phyloP scores from a whole-genome alignment of 164 flowering plant species.

The Protea cynaroides region DNA sequence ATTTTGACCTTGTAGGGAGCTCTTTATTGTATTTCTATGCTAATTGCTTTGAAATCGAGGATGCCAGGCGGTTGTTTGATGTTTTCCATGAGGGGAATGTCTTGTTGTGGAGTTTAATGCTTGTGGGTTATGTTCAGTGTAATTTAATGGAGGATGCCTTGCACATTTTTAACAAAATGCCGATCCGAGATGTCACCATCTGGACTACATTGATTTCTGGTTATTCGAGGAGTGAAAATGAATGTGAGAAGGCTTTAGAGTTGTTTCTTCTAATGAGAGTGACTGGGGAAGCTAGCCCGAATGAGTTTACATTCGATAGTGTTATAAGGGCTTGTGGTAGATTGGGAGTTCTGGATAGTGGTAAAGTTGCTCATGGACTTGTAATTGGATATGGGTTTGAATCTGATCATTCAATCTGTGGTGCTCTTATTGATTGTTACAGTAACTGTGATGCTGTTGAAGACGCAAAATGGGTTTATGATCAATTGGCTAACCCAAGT shows the following conservation, averaged over 20 bases:
- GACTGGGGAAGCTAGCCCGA: conserved; percentile 39
- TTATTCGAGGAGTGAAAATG: conserved; percentile 40
- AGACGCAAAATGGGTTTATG: conserved; percentile 42
- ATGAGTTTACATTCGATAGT: conserved; percentile 63
- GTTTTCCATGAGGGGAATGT: conserved; percentile 30
- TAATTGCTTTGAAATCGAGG: conserved; percentile 28
- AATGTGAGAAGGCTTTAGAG: conserved; percentile 40
- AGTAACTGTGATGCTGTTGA: conserved; percentile 37
- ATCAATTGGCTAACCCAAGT: conserved; percentile 21
- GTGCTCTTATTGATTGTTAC: conserved; percentile 58
- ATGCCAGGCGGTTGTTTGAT: conserved; percentile 43
- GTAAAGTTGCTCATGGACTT: conserved; percentile 50
- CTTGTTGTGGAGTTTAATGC: conserved; percentile 51
- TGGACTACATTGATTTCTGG: conserved; percentile 68
- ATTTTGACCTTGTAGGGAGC: conserved; percentile 50
- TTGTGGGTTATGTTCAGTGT: conserved; percentile 53
- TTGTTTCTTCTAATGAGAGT: conserved; percentile 51
- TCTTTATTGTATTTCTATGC: conserved; percentile 47
- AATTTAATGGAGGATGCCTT: conserved; percentile 41
- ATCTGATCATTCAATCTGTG: conserved; percentile 32
- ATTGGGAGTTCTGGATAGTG: conserved; percentile 24
- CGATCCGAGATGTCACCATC: conserved; percentile 36
- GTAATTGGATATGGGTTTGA: conserved; percentile 43
- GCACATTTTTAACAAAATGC: conserved; percentile 39
- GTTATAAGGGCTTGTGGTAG: conserved; percentile 52